These are phyloP conservation scores for Ascodesmis nigricans DNA, from an alignment of 495 filamentous ascomycete genomes.

Conservation along the genomic window DNA sequence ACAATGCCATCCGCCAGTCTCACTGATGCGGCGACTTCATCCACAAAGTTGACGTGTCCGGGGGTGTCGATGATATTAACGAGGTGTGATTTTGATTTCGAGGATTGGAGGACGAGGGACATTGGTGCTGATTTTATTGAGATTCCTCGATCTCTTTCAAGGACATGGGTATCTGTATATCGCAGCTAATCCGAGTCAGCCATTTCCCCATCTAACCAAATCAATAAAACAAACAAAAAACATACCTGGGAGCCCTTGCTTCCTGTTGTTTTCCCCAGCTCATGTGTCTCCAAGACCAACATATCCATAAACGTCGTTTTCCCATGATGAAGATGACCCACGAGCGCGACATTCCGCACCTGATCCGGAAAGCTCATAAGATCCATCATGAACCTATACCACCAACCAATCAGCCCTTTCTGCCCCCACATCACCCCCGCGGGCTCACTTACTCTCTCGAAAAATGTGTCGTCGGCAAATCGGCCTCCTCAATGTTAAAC, in stretches of 20 bases:
- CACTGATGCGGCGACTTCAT: slow-evolving; percentile 76
- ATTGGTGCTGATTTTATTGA: slow-evolving; percentile 88
- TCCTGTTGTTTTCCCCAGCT: slow-evolving; percentile 61
- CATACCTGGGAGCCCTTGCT: slow-evolving; percentile 51
- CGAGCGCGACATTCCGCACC: slow-evolving; percentile 75
- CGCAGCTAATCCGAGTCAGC: slow-evolving; percentile 37
- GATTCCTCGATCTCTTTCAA: slow-evolving; percentile 77
- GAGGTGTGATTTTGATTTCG: slow-evolving; percentile 84
- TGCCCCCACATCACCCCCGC: neutral
- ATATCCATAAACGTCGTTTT: slow-evolving; percentile 98
- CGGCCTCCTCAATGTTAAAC: slow-evolving; percentile 76
- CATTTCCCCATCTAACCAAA: neutral
- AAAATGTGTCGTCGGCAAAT: slow-evolving; percentile 71
- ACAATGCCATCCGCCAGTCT: slow-evolving; percentile 81
- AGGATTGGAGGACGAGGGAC: slow-evolving; percentile 72
- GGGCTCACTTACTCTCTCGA: slow-evolving; percentile 33
- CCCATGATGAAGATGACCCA: slow-evolving; percentile 86
- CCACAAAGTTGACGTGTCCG: slow-evolving; percentile 93
- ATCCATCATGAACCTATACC: slow-evolving; percentile 60
- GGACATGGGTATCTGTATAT: slow-evolving; percentile 76
- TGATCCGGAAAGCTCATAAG: slow-evolving; percentile 90
- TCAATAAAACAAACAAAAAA: neutral
- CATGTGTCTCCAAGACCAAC: slow-evolving; percentile 86
- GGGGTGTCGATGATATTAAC: slow-evolving; percentile 91
- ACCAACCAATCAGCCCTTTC: neutral